Evolutionary conservation across 352 stramenopile species (phyloP).

Genomic region (Phytopythium ostracodes): DNA sequence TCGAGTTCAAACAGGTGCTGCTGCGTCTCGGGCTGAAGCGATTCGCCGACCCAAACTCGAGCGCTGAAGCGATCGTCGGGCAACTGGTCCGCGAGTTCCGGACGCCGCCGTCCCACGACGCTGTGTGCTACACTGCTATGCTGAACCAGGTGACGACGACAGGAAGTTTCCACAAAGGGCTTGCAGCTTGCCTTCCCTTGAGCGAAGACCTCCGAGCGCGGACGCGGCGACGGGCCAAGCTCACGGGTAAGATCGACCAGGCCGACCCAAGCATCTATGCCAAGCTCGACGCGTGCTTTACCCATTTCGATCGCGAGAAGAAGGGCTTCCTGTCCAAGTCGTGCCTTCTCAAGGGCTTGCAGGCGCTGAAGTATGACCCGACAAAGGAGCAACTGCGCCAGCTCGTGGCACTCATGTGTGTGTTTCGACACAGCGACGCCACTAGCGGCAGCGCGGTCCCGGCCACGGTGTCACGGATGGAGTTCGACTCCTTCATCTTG

Average conservation of each 20-base stretch:
- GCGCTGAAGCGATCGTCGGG: slow-evolving; percentile 38
- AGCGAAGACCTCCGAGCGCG: slow-evolving; percentile 40
- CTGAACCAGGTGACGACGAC: slow-evolving; percentile 16
- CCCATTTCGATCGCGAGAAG: slow-evolving; percentile 56
- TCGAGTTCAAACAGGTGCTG: slow-evolving; percentile 54
- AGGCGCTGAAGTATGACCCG: slow-evolving; percentile 39
- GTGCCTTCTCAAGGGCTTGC: slow-evolving; percentile 31
- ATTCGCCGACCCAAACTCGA: slow-evolving; percentile 9
- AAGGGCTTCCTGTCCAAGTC: slow-evolving; percentile 46
- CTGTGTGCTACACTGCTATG: slow-evolving; percentile 37
- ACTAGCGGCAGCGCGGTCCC: slow-evolving; percentile 13
- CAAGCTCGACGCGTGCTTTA: slow-evolving; percentile 47
- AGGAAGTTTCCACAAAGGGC: slow-evolving; percentile 3
- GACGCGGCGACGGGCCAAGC: slow-evolving; percentile 29
- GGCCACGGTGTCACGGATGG: slow-evolving; percentile 55
- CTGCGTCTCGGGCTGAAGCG: slow-evolving; percentile 31
- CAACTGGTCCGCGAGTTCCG: slow-evolving; percentile 58
- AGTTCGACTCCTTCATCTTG: slow-evolving; percentile 79
- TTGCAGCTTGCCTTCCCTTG: slow-evolving; percentile 21
- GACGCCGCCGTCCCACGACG: slow-evolving; percentile 16
- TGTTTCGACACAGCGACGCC: slow-evolving; percentile 37
- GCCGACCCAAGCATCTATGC: slow-evolving; percentile 19
- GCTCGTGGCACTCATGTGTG: slow-evolving; percentile 31
- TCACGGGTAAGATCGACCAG: slow-evolving; percentile 29
- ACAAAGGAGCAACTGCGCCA: slow-evolving; percentile 25